Percentiles rank a stretch among this genome's conserved stretches.
phyloP scores from a whole-genome alignment of 495 filamentous ascomycete species.

The Immersiella caudata region DNA sequence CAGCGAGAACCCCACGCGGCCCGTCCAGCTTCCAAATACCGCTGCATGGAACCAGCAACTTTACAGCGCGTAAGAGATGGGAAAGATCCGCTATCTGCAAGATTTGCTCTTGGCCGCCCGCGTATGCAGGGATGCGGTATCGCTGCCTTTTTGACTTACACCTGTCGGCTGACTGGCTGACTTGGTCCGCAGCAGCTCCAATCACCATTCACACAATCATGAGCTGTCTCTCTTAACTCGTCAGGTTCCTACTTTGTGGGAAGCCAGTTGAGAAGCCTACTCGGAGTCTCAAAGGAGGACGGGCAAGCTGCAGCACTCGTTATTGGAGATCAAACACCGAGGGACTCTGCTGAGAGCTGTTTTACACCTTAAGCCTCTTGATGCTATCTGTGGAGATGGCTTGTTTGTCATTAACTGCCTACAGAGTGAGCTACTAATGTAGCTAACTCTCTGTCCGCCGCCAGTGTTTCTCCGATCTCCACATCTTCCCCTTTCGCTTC shows the following conservation, averaged over 20 bases:
- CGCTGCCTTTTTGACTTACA: background rate
- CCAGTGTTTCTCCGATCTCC: conserved; percentile 3
- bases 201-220: background rate
- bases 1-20: background rate
- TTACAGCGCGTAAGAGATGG: background rate
- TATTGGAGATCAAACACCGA: background rate
- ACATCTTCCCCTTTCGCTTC: background rate
- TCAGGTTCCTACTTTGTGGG: too few species aligned
- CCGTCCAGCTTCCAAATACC: background rate
- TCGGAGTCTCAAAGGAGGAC: too few species aligned
- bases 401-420: conserved; percentile 7
- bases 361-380: background rate
- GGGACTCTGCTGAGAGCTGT: background rate
- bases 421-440: background rate
- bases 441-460: background rate
- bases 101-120: background rate
- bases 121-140: background rate
- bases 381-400: background rate
- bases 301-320: too few species aligned
- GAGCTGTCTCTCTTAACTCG: too few species aligned
- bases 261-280: too few species aligned
- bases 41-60: background rate
- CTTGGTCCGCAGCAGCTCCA: background rate
- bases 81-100: background rate
- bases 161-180: background rate